Evolutionary conservation across 768 basidiomycete species (phyloP), one percentile per base, ranked within the genome.

Genomic region (Russula earlei): DNA sequence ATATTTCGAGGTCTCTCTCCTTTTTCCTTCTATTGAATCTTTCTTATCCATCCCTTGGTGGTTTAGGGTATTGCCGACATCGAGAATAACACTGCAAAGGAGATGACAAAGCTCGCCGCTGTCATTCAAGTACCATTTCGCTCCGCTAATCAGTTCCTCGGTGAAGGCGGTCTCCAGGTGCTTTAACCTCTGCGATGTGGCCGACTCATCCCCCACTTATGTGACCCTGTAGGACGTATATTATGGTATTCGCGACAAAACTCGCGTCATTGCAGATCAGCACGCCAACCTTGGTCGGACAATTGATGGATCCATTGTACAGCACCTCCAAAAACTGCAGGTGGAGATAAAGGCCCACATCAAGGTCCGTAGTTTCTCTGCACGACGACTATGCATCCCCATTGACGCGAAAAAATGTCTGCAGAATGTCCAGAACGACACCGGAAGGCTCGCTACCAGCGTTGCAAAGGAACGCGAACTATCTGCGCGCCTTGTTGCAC

Each of bases 61-160:
- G 25, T 10, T 9, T 54, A 71, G 71, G 81, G 83, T 54, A 75
- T 83, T 55, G 83, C 83, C 22, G 94, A 97, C 68, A 95, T 97
- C 57, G 87, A 99, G 73, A 91, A 90, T 70, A 94, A 94, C 69
- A 87, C 91, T 6, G 92, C 94, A 12, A 82, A 83, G 59, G 95
- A 98, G 71, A 79, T 97, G 66, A 88, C 86, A 6, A 94, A 95
- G 69, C 83, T 99, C 42, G 88, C 89, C 10, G 91, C 85, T 2
- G 91, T 98, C 58, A 95, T 99, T 58, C 95, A 99, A 69, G 95
- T 98, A 0, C 96, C 96, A 0, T 98, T 99, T 74, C 76, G 86
- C 34, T 81, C 90, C 3, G 94, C 93, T 7, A 95, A 96, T 71
- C 95, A 98, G 74, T 99, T 99, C 67, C 76, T 99, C 4, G 96